Evolutionary conservation across 108 stramenopile species (phyloP).

Genomic region (Fragilariopsis cylindrus): DNA sequence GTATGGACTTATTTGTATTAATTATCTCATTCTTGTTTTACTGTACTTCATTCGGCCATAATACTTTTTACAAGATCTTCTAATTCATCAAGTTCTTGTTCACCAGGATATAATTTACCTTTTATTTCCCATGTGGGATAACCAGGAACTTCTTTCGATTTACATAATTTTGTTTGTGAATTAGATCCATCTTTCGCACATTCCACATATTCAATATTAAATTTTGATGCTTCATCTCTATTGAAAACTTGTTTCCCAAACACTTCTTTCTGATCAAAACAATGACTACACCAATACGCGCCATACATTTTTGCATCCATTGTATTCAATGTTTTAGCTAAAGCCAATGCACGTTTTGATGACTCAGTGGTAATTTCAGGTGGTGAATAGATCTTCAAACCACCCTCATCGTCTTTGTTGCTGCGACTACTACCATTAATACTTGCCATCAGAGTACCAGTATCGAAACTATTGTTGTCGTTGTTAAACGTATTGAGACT

Average conservation of each 20-base stretch:
- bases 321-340: constrained; percentile 60
- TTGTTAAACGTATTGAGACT: constrained; percentile 12
- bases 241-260: constrained; percentile 80
- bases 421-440: constrained; percentile 27
- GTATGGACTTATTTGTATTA: too few relatives aligned
- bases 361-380: constrained; percentile 77
- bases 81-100: constrained; percentile 88
- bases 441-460: background rate
- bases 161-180: constrained; percentile 69
- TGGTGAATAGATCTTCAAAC: constrained; percentile 50
- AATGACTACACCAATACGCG: constrained; percentile 97
- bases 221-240: background rate
- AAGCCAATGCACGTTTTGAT: constrained; percentile 54
- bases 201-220: constrained; percentile 67
- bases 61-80: constrained; percentile 72
- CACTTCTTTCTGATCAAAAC: constrained; percentile 89
- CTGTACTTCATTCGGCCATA: background rate
- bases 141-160: constrained; percentile 80
- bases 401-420: constrained; percentile 14
- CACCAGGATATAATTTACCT: constrained; percentile 92
- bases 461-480: constrained; percentile 11
- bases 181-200: constrained; percentile 81
- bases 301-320: constrained; percentile 88
- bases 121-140: constrained; percentile 97
- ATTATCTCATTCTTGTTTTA: too few relatives aligned